Evolutionary conservation across 495 filamentous ascomycete species (phyloP).

Genomic region (Pyronema domesticum): DNA sequence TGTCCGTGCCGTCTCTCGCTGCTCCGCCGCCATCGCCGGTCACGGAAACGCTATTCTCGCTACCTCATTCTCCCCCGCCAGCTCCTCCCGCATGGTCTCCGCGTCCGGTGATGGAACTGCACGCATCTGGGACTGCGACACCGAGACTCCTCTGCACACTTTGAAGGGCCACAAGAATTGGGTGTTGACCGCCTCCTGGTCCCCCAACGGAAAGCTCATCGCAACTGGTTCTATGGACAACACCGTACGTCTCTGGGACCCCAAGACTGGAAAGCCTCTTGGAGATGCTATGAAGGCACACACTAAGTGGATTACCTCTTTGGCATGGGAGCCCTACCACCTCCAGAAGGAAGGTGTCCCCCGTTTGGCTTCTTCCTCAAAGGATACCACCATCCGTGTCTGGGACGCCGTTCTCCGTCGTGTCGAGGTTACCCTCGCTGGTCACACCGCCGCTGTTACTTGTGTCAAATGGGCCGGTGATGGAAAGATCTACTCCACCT

Average conservation of each 20-base stretch:
- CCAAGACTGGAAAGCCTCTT: conserved; percentile 57
- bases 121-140: conserved; percentile 89
- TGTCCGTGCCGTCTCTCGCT: conserved; percentile 79
- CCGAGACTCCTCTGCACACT: conserved; percentile 73
- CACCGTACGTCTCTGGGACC: conserved; percentile 76
- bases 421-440: conserved; percentile 65
- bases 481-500: conserved; percentile 67
- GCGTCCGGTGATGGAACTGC: conserved; percentile 87
- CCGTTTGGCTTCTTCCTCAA: conserved; percentile 70
- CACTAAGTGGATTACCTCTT: conserved; percentile 69
- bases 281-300: conserved; percentile 75
- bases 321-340: conserved; percentile 93
- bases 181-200: conserved; percentile 79
- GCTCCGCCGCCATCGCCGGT: conserved; percentile 71
- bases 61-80: conserved; percentile 69
- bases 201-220: conserved; percentile 60
- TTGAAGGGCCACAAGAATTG: conserved; percentile 86
- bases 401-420: conserved; percentile 68
- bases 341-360: conserved; percentile 54
- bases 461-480: conserved; percentile 92
- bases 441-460: conserved; percentile 72
- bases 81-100: conserved; percentile 64
- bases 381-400: conserved; percentile 74
- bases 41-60: conserved; percentile 86
- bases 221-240: conserved; percentile 93